Evolutionary conservation across 441 rosid species (phyloP), one percentile per base, ranked within the genome.

Genomic region (Raphanus hybrid): DNA sequence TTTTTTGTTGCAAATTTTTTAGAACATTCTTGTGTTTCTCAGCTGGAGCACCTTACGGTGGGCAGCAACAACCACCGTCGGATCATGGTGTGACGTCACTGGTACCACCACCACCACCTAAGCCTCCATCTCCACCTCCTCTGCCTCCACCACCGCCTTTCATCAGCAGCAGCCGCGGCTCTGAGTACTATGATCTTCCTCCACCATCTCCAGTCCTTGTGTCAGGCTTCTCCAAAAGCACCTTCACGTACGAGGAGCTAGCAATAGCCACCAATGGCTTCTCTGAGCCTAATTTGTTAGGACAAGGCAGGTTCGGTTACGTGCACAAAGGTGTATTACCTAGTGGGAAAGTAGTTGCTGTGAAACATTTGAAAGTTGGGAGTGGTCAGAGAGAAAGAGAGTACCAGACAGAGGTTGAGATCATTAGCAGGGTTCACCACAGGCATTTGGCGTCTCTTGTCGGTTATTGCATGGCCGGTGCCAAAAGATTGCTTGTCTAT

Each of bases 361-460:
- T 96, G 54, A 96, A 96, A 82, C 97, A 89, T 73, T 86, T 96
- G 67, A 96, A 93, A 83, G 91, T 89, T 8, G 98, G 99, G 69
- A 96, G 98, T 67, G 97, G 98, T 63, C 99, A 96, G 73, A 98
- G 99, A 35, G 98, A 96, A 82, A 91, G 97, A 35, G 99, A 96
- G 79, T 93, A 93, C 78, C 97, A 93, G 59, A 97, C 99, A 6
- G 99, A 96, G 79, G 94, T 96, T 58, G 99, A 93, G 87, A 93
- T 95, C 71, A 95, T 95, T 69, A 95, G 97, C 74, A 85, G 99
- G 1, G 97, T 95, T 52, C 99, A 95, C 75, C 99, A 95, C 80
- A 95, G 84, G 79, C 99, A 95, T 87, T 92, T 95, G 34, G 99
- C 93, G 73, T 89, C 99, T 1, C 80, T 95, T 81, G 96, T 95